Base-by-base conservation (phyloP, 805 yeast species). In the Zygosaccharomyces siamensis region DNA sequence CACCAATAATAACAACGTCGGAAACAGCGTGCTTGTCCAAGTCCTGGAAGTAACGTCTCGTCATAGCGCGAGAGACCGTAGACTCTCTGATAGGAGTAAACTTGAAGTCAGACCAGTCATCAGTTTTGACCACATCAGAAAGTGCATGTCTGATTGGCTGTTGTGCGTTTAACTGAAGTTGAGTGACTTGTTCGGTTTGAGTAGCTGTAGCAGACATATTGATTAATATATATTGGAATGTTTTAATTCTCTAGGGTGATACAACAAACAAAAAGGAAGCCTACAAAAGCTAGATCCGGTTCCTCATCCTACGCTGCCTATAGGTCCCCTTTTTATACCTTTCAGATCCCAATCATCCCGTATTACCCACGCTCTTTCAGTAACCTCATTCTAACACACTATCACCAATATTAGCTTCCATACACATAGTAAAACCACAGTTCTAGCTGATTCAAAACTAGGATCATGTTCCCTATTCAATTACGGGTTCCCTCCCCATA, bases 61-160 rank as follows among this genome's bases (percentile, higher is more conserved):
- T 84, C 90, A 84, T 84, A 30, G 90, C 92, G 52, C 90, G 76
- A 7, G 89, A 82, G 30, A 85, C 90, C 2, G 86, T 81, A 6
- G 88, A 80, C 70, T 84, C 92, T 51, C 89, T 75, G 59, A 84
- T 84, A 48, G 89, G 89, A 11, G 80, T 76, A 68, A 84, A 84
- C 57, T 75, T 69, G 69, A 84, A 84, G 39, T 72, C 70, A 12
- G 81, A 79, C 92, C 92, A 84, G 62, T 82, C 83, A 2, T 61
- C 64, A 23, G 55, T 52, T 50, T 63, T 57, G 51, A 62, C 67
- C 26, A 62, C 59, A 45, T 62, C 65, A 31, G 67, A 61, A 14
- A 64, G 51, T 18, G 66, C 63, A 51, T 64, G 68, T 27, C 46
- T 43, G 39, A 59, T 56, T 16, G 61, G 48, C 11, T 49, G 50